Base-by-base conservation (phyloP, 2,329 filamentous ascomycete genomes). In the Penicillium concentricum region DNA sequence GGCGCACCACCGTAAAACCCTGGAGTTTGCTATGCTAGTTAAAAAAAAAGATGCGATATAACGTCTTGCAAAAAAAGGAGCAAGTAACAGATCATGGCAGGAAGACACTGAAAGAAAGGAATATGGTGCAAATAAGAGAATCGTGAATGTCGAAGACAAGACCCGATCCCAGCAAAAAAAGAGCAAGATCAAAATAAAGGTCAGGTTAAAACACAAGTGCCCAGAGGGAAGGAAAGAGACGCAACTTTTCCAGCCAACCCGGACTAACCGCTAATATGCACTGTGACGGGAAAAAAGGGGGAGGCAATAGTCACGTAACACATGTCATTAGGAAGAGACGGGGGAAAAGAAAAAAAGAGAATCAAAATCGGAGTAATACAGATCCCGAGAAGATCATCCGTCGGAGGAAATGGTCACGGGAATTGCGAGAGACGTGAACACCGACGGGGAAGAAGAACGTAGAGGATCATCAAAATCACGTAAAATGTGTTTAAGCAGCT, bases 261-360 rank as follows among this genome's bases (percentile, higher is more conserved):
- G 59, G 63, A 65, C 60, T 69, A 74, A 75, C 71, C 72, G 72
- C 73, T 74, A 73, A 72, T 68, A 76, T 74, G 72, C 72, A 71
- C 61, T 68, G 69, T 72, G 69, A 70, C 69, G 63, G 60, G 61
- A 64, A 64, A 66, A 67, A 60, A 35, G 51, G 46, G 53, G 55
- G 51, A 49, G 46, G 54, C 54, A 57, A 57, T 57, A 67, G 65
- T 68, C 72, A 73, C 71, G 65, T 74, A 73, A 72, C 72, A 73
- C 69, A 72, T 73, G 70, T 73, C 70, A 73, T 73, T 67, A 74
- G 67, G 65, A 69, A 64, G 57, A 60, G 43, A 60, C 38, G 43
- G 48, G 51, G 44, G 46, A 54, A 38, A 47, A 50, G 58, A 54
- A 58, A 57, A 57, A 60, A 51, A 64, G 39, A 26, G 58, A 61